Conservation (phyloP, 2,329 filamentous ascomycete species). For the Zymoseptoria brevis region DNA sequence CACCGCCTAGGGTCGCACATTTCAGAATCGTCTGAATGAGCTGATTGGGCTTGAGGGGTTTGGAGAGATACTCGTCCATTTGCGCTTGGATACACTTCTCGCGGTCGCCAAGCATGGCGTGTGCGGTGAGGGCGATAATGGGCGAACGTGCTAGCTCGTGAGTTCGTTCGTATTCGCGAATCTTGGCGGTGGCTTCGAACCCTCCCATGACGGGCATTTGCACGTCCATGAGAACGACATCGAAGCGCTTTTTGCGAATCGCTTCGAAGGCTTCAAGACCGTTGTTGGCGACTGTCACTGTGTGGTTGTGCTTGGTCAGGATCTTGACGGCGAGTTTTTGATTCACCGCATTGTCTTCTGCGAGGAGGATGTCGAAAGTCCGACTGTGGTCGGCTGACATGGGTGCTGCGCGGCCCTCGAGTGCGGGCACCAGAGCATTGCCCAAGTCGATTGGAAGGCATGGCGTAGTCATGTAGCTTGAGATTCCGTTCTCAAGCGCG, state of each 20-base stretch:
- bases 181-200: slow-evolving; percentile 94
- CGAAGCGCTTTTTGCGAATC: slow-evolving; percentile 86
- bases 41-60: slow-evolving; percentile 92
- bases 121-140: slow-evolving; percentile 92
- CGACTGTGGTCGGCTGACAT: slow-evolving; percentile 88
- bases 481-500: slow-evolving; percentile 87
- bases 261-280: slow-evolving; percentile 86
- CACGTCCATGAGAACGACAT: slow-evolving; percentile 97
- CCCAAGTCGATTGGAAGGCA: slow-evolving; percentile 89
- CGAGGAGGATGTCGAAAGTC: slow-evolving; percentile 89
- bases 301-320: slow-evolving; percentile 90
- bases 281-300: slow-evolving; percentile 88
- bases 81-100: slow-evolving; percentile 98
- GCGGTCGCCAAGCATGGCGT: slow-evolving; percentile 96
- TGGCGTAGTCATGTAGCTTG: slow-evolving; percentile 98
- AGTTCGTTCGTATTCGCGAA: slow-evolving; percentile 85
- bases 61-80: slow-evolving; percentile 98
- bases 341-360: slow-evolving; percentile 96
- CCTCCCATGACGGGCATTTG: slow-evolving; percentile 99
- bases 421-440: slow-evolving; percentile 89
- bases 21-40: slow-evolving; percentile 97
- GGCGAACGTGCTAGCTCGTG: slow-evolving; percentile 75
- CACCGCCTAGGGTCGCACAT: slow-evolving; percentile 83
- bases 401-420: slow-evolving; percentile 87
- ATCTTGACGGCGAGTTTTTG: slow-evolving; percentile 95